Evolutionary conservation across 2,329 filamentous ascomycete species (phyloP).

Genomic region (Gliomastix tumulicola): DNA sequence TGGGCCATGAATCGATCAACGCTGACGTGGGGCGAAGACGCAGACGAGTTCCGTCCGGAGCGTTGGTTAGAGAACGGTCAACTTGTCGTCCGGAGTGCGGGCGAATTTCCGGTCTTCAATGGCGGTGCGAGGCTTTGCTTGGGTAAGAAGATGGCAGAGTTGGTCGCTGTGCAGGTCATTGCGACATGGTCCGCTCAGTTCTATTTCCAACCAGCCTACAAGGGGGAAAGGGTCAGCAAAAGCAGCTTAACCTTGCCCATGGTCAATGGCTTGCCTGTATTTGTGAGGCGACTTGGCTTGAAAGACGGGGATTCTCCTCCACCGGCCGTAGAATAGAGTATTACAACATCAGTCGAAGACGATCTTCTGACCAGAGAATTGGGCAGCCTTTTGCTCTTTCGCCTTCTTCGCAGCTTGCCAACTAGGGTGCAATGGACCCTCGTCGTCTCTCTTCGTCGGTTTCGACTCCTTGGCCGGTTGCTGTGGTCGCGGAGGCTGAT

Average conservation of each 20-base stretch:
- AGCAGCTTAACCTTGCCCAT: slow-evolving; percentile 59
- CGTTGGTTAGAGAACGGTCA: slow-evolving; percentile 44
- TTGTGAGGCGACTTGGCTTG: no score
- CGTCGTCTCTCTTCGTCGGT: slow-evolving; percentile 35
- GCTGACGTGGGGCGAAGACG: slow-evolving; percentile 49
- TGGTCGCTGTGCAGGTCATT: slow-evolving; percentile 49
- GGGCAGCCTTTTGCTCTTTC: slow-evolving; percentile 47
- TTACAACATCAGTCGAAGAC: slow-evolving; percentile 40
- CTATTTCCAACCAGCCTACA: slow-evolving; percentile 37
- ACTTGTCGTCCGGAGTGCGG: slow-evolving; percentile 33
- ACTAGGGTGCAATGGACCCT: slow-evolving; percentile 53
- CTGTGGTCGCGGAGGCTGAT: slow-evolving; percentile 4
- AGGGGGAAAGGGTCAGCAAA: slow-evolving; percentile 44
- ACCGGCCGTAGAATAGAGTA: not conserved
- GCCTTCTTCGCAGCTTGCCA: slow-evolving; percentile 59
- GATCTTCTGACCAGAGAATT: slow-evolving; percentile 52
- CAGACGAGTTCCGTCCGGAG: slow-evolving; percentile 47
- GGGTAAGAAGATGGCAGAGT: slow-evolving; percentile 56
- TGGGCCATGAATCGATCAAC: slow-evolving; percentile 57
- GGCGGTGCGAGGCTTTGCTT: slow-evolving; percentile 54
- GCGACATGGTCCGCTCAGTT: slow-evolving; percentile 40
- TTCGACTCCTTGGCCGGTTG: slow-evolving; percentile 13
- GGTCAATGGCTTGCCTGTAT: slow-evolving; percentile 54
- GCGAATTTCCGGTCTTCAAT: slow-evolving; percentile 59
- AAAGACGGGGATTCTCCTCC: no score